phyloP scores from a whole-genome alignment of 176 grass and related monocot genomes.

The Carex parvula region DNA sequence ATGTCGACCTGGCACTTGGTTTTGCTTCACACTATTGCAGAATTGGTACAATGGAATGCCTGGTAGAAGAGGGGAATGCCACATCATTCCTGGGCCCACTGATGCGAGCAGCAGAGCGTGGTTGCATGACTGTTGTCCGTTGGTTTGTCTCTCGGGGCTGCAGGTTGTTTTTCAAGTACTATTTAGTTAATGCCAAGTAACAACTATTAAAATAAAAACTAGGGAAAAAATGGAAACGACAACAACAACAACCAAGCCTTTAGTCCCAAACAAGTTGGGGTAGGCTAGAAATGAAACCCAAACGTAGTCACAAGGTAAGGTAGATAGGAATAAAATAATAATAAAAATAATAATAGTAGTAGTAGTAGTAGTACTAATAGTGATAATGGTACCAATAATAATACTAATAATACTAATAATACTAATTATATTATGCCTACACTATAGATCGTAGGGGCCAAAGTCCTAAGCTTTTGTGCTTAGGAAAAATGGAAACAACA shows the following conservation, averaged over 20 bases:
- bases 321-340: too few relatives aligned
- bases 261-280: too few relatives aligned
- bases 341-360: too few relatives aligned
- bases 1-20: constrained; percentile 59
- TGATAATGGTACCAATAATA: too few relatives aligned
- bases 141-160: constrained; percentile 66
- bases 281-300: too few relatives aligned
- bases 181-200: not conserved
- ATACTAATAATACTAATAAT: too few relatives aligned
- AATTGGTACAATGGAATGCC: constrained; percentile 74
- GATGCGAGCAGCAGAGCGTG: constrained; percentile 65
- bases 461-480: too few relatives aligned
- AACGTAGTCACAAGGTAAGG: too few relatives aligned
- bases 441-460: too few relatives aligned
- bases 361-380: too few relatives aligned
- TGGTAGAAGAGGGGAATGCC: constrained; percentile 68
- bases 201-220: not conserved
- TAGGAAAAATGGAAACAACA: not conserved
- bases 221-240: not conserved
- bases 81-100: constrained; percentile 56
- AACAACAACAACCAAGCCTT: too few relatives aligned
- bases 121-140: constrained; percentile 64
- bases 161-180: not conserved
- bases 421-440: too few relatives aligned
- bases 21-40: constrained; percentile 73